Conservation (phyloP, 768 basidiomycete species). For the Steccherinum ochraceum region DNA sequence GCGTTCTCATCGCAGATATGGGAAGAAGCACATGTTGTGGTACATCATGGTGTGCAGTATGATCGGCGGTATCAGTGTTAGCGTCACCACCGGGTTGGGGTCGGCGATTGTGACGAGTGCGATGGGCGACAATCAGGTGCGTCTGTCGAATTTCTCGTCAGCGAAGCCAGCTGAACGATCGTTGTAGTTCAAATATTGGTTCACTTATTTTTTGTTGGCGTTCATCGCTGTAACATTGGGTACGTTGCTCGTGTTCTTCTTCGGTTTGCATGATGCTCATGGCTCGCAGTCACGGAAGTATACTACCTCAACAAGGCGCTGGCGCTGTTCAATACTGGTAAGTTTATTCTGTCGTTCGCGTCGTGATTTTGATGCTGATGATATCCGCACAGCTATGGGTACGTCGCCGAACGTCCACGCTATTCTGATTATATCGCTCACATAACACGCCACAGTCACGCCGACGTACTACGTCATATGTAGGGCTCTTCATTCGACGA, state of each 20-base stretch:
- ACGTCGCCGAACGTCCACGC: slow-evolving; percentile 20
- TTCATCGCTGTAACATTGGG: slow-evolving; percentile 82
- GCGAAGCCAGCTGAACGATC: neutral
- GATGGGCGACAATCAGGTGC: slow-evolving; percentile 71
- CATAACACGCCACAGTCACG: slow-evolving; percentile 45
- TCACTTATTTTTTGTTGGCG: slow-evolving; percentile 79
- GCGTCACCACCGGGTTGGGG: slow-evolving; percentile 91
- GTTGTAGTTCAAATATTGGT: slow-evolving; percentile 82
- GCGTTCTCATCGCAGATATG: slow-evolving; percentile 44
- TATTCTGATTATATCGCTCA: neutral
- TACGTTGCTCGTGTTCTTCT: slow-evolving; percentile 15
- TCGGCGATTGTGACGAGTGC: slow-evolving; percentile 80
- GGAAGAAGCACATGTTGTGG: slow-evolving; percentile 92
- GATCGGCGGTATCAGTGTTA: slow-evolving; percentile 94
- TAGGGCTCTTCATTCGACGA: too few species aligned
- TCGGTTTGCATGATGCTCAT: slow-evolving; percentile 9
- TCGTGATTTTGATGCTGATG: slow-evolving; percentile 5
- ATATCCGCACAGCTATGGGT: slow-evolving; percentile 57
- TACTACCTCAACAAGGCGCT: slow-evolving; percentile 95
- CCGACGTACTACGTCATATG: slow-evolving; percentile 86
- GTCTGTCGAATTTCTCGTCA: slow-evolving; percentile 22
- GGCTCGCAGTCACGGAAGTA: slow-evolving; percentile 69
- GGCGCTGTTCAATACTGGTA: slow-evolving; percentile 89
- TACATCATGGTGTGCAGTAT: slow-evolving; percentile 92
- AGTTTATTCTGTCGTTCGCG: slow-evolving; percentile 17